Evolutionary conservation across 768 basidiomycete genomes (phyloP), one percentile per base, ranked within the genome.

Genomic region (Tylopilus subfusipes): DNA sequence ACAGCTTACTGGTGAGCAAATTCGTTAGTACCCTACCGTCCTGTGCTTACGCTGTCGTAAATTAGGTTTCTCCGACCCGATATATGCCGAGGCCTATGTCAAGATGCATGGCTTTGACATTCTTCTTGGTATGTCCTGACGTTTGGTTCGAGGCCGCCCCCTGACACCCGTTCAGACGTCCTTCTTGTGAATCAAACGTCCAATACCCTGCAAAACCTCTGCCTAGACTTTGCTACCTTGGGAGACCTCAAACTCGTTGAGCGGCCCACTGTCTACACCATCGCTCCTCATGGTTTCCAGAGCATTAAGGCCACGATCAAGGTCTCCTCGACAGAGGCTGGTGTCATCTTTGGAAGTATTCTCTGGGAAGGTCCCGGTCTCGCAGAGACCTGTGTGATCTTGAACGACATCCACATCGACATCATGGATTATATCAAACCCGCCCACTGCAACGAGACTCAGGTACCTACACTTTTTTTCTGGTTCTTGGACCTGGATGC

Each of bases 281-380:
- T 98, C 38, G 96, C 85, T 2, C 97, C 96, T 0, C 93, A 98
- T 64, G 90, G 91, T 19, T 99, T 98, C 88, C 96, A 97, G 73
- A 93, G 88, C 68, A 93, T 98, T 76, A 98, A 98, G 70, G 93
- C 95, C 18, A 98, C 97, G 2, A 95, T 99, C 76, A 98, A 99
- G 76, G 84, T 96, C 2, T 95, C 96, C 0, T 97, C 93, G 21
- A 98, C 97, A 0, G 97, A 99, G 73, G 98, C 97, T 2, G 97
- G 95, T 40, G 95, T 98, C 57, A 97, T 98, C 61, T 98, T 98
- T 59, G 97, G 97, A 18, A 95, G 92, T 67, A 98, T 98, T 56
- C 84, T 96, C 12, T 98, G 96, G 89, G 93, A 97, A 65, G 91
- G 90, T 11, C 86, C 88, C 1, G 89, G 86, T 39, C 83, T 95